phyloP scores from a whole-genome alignment of 169 alveolate species.

The Cryptosporidium muris region DNA sequence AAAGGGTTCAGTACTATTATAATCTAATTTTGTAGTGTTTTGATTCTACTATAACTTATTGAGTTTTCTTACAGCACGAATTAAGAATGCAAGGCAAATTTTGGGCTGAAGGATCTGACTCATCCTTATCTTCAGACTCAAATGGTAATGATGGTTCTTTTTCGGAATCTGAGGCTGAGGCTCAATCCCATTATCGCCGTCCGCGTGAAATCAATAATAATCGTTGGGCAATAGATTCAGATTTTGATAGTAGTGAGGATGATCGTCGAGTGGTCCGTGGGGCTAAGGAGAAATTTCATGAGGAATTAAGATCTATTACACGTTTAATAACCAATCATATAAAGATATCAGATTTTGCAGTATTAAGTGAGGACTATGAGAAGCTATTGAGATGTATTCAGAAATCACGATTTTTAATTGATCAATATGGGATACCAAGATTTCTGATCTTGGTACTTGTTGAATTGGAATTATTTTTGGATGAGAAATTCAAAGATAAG shows the following conservation, averaged over 20 bases:
- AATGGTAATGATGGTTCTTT: constrained; percentile 9
- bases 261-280: constrained; percentile 83
- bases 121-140: constrained; percentile 73
- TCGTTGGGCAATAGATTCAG: constrained; percentile 74
- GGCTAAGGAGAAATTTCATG: constrained; percentile 84
- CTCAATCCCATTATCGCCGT: constrained; percentile 49
- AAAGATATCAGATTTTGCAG: constrained; percentile 78
- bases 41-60: no score
- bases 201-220: constrained; percentile 73
- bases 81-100: constrained; percentile 83
- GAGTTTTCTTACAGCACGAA: background rate
- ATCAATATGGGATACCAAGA: constrained; percentile 75
- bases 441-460: constrained; percentile 77
- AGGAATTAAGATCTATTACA: constrained; percentile 76
- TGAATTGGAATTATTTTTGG: constrained; percentile 78
- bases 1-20: no score
- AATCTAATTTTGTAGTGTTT: no score
- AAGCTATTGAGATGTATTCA: constrained; percentile 79
- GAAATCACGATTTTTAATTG: constrained; percentile 74
- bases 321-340: constrained; percentile 80
- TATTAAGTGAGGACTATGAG: constrained; percentile 83
- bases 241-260: constrained; percentile 80
- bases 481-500: constrained; percentile 80
- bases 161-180: constrained; percentile 59
- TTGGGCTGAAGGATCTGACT: constrained; percentile 86